Conservation (phyloP, 2,329 filamentous ascomycete genomes). For the Monilinia fructicola region DNA sequence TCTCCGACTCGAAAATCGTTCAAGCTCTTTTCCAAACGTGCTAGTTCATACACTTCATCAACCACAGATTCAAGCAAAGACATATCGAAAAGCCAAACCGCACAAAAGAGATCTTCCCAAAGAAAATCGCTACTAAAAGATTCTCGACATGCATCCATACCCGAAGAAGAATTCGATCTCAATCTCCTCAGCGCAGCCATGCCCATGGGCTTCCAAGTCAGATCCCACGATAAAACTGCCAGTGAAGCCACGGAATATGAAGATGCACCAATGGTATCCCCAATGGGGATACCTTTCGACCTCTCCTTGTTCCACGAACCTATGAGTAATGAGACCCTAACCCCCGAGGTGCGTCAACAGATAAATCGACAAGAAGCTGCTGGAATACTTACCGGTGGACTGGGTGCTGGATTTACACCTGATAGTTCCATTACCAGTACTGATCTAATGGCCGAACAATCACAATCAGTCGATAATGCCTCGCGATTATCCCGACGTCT, state of each 20-base stretch:
- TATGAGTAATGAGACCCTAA: constrained; percentile 25
- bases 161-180: constrained; percentile 38
- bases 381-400: constrained; percentile 57
- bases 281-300: constrained; percentile 30
- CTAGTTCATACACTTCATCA: constrained; percentile 9
- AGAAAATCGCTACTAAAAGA: constrained; percentile 30
- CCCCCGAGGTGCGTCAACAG: constrained; percentile 30
- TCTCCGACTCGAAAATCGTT: constrained; percentile 20
- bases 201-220: constrained; percentile 32
- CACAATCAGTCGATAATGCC: constrained; percentile 23
- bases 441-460: constrained; percentile 47
- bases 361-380: constrained; percentile 47
- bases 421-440: constrained; percentile 50
- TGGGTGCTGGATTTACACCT: constrained; percentile 55
- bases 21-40: constrained; percentile 4
- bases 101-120: constrained; percentile 27
- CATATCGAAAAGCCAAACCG: not conserved
- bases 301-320: constrained; percentile 37
- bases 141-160: constrained; percentile 32
- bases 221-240: constrained; percentile 29
- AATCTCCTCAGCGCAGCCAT: constrained; percentile 34
- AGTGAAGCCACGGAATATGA: constrained; percentile 31
- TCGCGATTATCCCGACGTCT: constrained; percentile 28
- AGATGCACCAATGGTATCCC: constrained; percentile 25
- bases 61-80: constrained; percentile 9